These are phyloP conservation scores for Boechera divaricarpa DNA, from an alignment of 345 rosid species.

Conservation along the genomic window DNA sequence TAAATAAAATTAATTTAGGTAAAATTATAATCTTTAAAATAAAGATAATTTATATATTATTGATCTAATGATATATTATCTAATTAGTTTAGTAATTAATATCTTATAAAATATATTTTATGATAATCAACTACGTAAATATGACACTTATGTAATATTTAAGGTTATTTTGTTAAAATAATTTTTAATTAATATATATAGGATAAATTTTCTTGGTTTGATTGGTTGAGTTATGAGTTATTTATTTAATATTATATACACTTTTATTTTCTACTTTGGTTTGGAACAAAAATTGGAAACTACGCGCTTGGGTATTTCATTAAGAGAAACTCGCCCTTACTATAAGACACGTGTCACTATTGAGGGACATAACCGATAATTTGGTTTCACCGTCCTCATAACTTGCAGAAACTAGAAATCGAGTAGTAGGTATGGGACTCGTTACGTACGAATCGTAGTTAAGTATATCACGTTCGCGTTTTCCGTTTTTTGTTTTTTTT, in stretches of 20 bases:
- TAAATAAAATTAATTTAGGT: too few species aligned
- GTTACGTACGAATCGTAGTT: background rate
- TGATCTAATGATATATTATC: too few species aligned
- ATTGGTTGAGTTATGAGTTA: background rate
- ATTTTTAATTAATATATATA: too few species aligned
- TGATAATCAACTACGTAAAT: too few species aligned
- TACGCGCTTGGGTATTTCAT: background rate
- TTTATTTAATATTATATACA: background rate
- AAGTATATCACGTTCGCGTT: conserved; percentile 25
- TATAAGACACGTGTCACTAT: background rate
- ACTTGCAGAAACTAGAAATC: background rate
- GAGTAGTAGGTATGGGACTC: background rate
- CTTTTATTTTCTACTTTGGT: background rate
- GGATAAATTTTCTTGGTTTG: background rate
- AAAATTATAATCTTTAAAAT: too few species aligned
- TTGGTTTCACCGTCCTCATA: background rate
- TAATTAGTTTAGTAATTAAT: too few species aligned
- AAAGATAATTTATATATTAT: too few species aligned
- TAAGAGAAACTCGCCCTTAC: background rate
- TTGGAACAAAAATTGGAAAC: background rate
- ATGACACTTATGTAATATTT: too few species aligned
- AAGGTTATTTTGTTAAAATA: too few species aligned
- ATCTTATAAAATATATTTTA: too few species aligned
- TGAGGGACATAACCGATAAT: background rate
- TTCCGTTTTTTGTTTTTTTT: background rate